These are phyloP conservation scores for Incumbomyces lentus DNA, from an alignment of 2,329 filamentous ascomycete species.

Conservation along the genomic window DNA sequence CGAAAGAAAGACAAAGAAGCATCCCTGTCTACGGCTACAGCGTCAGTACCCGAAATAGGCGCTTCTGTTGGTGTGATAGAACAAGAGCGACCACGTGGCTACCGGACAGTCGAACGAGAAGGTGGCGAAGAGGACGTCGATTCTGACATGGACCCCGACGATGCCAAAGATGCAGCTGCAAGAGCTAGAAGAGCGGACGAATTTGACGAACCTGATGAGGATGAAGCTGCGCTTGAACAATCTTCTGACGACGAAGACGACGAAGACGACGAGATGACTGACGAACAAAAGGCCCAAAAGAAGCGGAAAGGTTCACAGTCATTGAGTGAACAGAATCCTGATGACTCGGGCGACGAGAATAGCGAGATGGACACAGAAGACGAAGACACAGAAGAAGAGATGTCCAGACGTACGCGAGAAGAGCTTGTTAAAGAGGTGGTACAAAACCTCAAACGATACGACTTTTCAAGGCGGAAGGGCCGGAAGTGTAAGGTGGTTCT, in stretches of 20 bases:
- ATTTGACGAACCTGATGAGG: conserved; percentile 87
- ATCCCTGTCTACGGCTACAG: conserved; percentile 45
- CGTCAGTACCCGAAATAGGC: conserved; percentile 68
- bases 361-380: conserved; percentile 30
- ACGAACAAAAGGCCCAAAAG: conserved; percentile 7
- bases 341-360: conserved; percentile 15
- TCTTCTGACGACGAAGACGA: conserved; percentile 30
- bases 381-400: conserved; percentile 31
- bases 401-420: conserved; percentile 38
- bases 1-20: conserved; percentile 62
- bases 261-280: conserved; percentile 8
- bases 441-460: conserved; percentile 62
- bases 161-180: conserved; percentile 44
- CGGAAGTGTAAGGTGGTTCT: conserved; percentile 71
- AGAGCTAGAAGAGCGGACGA: conserved; percentile 59
- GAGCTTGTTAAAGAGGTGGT: conserved; percentile 54
- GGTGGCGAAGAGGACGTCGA: conserved; percentile 50
- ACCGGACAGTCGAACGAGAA: conserved; percentile 37
- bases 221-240: conserved; percentile 56
- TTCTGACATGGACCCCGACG: conserved; percentile 69
- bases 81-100: conserved; percentile 36
- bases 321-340: conserved; percentile 16
- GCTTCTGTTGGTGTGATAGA: conserved; percentile 48
- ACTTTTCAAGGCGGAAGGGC: conserved; percentile 65
- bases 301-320: conserved; percentile 9